Conservation (phyloP, 495 filamentous ascomycete species). For the Aspergillus kassunensis region DNA sequence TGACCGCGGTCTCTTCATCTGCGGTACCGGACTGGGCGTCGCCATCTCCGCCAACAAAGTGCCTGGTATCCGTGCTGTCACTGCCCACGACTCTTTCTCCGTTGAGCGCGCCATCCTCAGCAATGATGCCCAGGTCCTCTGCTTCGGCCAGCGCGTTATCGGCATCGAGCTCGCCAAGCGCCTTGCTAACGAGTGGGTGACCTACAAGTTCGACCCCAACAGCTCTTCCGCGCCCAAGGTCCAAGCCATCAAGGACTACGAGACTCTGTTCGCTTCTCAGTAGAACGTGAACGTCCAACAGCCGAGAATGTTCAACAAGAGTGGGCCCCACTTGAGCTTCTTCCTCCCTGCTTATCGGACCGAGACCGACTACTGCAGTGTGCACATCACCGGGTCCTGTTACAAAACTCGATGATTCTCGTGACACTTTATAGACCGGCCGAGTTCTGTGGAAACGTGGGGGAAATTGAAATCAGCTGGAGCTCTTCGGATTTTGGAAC, state of each 20-base stretch:
- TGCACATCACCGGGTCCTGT: not conserved
- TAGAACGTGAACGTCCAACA: not conserved
- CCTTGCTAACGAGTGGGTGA: conserved; percentile 76
- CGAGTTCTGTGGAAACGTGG: conserved; percentile 1
- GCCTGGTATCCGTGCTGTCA: conserved; percentile 78
- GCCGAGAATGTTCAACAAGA: not conserved
- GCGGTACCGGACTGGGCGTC: conserved; percentile 81
- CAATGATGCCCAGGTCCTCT: conserved; percentile 85
- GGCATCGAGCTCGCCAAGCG: conserved; percentile 74
- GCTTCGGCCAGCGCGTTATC: conserved; percentile 82
- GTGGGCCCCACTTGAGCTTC: not conserved
- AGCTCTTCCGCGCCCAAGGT: conserved; percentile 73
- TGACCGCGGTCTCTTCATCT: conserved; percentile 81
- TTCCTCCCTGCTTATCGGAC: not conserved
- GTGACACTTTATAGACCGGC: conserved; percentile 4
- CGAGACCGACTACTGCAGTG: conserved; percentile 3
- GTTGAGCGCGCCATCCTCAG: conserved; percentile 78
- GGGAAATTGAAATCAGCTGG: conserved; percentile 5
- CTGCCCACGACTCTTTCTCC: conserved; percentile 79
- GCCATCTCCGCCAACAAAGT: conserved; percentile 87
- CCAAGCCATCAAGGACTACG: conserved; percentile 68
- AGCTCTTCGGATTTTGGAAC: not conserved
- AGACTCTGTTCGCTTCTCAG: conserved; percentile 46
- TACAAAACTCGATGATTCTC: conserved; percentile 4
- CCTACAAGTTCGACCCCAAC: conserved; percentile 72